These are phyloP conservation scores for Saksenaea vasiformis DNA, from an alignment of 371 early-diverging fungal genomes.

Conservation along the genomic window DNA sequence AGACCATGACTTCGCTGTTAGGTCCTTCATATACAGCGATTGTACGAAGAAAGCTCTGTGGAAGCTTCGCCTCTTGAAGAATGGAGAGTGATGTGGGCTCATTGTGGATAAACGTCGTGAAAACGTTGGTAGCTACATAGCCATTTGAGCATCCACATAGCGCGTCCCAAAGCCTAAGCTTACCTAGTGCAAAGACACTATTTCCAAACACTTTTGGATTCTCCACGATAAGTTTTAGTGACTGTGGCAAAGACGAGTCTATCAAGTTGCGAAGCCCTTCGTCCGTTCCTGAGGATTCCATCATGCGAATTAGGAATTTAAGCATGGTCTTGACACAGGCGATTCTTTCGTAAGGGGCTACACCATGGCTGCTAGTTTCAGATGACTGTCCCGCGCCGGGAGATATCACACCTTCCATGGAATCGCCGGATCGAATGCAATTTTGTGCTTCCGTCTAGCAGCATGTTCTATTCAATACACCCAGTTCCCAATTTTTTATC, in stretches of 20 bases:
- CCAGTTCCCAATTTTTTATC: no score
- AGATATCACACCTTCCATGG: slow-evolving; percentile 35
- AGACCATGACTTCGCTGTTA: slow-evolving; percentile 75
- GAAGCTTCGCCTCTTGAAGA: slow-evolving; percentile 88
- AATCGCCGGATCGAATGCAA: slow-evolving; percentile 36
- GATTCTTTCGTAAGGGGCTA: slow-evolving; percentile 56
- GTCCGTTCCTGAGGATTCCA: slow-evolving; percentile 88
- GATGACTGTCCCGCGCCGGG: background rate
- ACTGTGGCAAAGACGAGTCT: slow-evolving; percentile 83
- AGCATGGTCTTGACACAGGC: slow-evolving; percentile 85
- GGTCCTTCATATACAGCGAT: slow-evolving; percentile 65
- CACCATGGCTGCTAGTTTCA: slow-evolving; percentile 4
- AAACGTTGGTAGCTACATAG: slow-evolving; percentile 78
- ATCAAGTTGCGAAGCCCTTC: slow-evolving; percentile 93
- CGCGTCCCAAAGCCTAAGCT: slow-evolving; percentile 33
- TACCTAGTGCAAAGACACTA: slow-evolving; percentile 69
- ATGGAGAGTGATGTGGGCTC: slow-evolving; percentile 93
- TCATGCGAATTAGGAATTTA: slow-evolving; percentile 88
- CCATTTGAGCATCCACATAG: background rate
- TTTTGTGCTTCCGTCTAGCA: slow-evolving; percentile 53
- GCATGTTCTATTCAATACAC: background rate
- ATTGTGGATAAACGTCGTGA: slow-evolving; percentile 95
- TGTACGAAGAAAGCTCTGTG: slow-evolving; percentile 79
- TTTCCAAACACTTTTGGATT: slow-evolving; percentile 75
- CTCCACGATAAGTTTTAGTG: slow-evolving; percentile 74